Base-by-base conservation (phyloP, 805 yeast genomes). In the Wickerhamomyces mucosus region DNA sequence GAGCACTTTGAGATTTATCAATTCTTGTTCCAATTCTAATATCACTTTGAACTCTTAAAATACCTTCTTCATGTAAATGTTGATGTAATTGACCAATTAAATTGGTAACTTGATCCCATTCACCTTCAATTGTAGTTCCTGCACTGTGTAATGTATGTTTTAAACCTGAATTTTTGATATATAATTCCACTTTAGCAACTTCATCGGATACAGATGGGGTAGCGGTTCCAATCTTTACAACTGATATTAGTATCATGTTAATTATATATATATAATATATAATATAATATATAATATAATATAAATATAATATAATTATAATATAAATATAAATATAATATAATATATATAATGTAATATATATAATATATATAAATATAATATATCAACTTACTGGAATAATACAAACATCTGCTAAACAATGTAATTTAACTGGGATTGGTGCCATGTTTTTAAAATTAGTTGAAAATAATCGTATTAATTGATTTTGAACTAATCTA, bases 41-140 rank as follows among this genome's bases (percentile, higher is more conserved):
- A 44, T 85, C 95, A 39, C 84, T 75, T 51, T 86, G 95, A 32
- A 85, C 75, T 51, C 96, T 67, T 9, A 78, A 67, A 10, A 81
- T 73, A 1, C 94, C 94, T 42, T 69, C 62, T 4, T 65, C 64
- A 48, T 85, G 96, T 32, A 82, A 68, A 27, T 62, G 61, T 47
- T 78, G 76, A 48, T 85, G 96, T 45, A 84, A 59, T 42, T 72
- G 69, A 7, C 95, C 95, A 45, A 85, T 78, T 32, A 83, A 57
- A 21, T 65, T 72, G 74, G 76, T 78, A 2, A 86, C 95, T 34
- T 80, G 86, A 46, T 75, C 74, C 95, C 95, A 86, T n/a, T 85
- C 86, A 1, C 96, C 96, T 46, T 81, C 74, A 43, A 80, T 75
- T 2, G 95, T 84, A 6, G 95, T 85, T 4, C 96, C 96, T 3